Evolutionary conservation across 1,139 yeast genomes (phyloP), one percentile per base, ranked within the genome.

Genomic region (Diutina siamensis): DNA sequence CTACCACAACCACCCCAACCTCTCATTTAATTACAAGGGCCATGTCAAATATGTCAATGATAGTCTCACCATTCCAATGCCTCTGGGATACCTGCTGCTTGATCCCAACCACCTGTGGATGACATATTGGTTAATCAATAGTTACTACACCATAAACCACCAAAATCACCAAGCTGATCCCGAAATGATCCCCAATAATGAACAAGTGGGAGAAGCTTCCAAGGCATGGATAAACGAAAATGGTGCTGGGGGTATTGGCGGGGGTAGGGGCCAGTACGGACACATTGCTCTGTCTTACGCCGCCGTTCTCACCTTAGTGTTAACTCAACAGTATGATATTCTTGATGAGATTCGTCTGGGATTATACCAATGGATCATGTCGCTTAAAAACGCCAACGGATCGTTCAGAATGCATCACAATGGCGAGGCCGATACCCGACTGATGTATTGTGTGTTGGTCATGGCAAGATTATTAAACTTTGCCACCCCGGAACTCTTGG

Each of bases 101-200:
- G 97, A 92, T 61, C 92, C 97, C 0, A 84, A 94, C 21, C 89
- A 84, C 51, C 81, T 95, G 0, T 94, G 98, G 98, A 65, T 92
- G 60, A 51, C 83, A 2, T 89, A 85, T 60, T 92, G 98, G 98
- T 63, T 83, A 2, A 56, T 76, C 38, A 88, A 87, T 57, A 69
- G 88, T 3, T 46, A 50, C 35, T 40, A 53, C 47, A 46, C 58
- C 50, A 45, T 57, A 52, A 42, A 57, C 51, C 38, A 61, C 48
- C 18, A 52, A 50, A 13, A 13, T 31, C 34, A 31, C 57, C 1
- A 55, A 51, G 10, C 49, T 31, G 47, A 46, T 17, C 9, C 36
- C 31, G 12, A 45, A 22, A 2, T 50, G 57, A 31, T 59, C 57
- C 44, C 50, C 52, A 8, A 52, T 52, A 2, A 66, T 15, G 35